Evolutionary conservation across 768 basidiomycete species (phyloP).

Genomic region (Tulasnella sp.): DNA sequence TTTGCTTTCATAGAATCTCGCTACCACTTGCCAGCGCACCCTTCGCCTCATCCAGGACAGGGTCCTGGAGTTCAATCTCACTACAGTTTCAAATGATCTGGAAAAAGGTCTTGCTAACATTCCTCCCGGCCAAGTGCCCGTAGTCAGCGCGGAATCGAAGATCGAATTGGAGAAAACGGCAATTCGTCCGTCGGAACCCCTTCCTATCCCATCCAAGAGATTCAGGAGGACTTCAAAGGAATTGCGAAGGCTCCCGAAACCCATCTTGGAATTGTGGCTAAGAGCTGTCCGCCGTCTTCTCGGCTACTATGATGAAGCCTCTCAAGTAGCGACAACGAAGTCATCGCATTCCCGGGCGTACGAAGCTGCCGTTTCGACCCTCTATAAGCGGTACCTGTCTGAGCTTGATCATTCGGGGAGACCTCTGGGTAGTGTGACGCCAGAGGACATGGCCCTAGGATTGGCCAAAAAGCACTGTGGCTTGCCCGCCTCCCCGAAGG

Average conservation of each 20-base stretch:
- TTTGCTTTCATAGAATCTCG: conserved; percentile 43
- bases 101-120: background rate
- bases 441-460: conserved; percentile 50
- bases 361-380: conserved; percentile 54
- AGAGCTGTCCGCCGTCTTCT: conserved; percentile 39
- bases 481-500: conserved; percentile 49
- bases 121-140: background rate
- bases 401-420: background rate
- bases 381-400: conserved; percentile 49
- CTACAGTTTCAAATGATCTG: background rate
- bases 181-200: background rate
- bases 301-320: conserved; percentile 41
- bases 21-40: conserved; percentile 45
- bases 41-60: background rate
- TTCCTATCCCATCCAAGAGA: background rate
- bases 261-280: conserved; percentile 39
- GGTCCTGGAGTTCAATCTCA: background rate
- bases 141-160: background rate
- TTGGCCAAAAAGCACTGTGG: conserved; percentile 52
- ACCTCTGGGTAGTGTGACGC: conserved; percentile 33
- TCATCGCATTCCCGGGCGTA: conserved; percentile 57
- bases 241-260: background rate
- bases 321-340: conserved; percentile 45
- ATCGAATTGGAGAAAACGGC: background rate
- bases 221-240: background rate